These are phyloP conservation scores for Candida odintsovae DNA, from an alignment of 805 yeast species.

Conservation along the genomic window DNA sequence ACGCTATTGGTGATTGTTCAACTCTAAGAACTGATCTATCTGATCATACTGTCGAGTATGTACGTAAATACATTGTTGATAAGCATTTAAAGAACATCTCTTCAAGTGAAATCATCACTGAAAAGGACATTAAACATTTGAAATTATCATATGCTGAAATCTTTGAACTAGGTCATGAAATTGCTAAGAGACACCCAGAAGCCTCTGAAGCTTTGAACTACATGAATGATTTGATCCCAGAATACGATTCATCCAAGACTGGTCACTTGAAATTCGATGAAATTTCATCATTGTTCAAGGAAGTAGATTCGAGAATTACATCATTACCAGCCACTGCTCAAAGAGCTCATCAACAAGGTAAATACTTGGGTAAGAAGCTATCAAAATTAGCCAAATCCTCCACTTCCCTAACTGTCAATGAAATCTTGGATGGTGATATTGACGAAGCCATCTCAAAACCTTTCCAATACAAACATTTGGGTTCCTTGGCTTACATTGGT, in stretches of 20 bases:
- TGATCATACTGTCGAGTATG: constrained; percentile 46
- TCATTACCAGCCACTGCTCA: constrained; percentile 73
- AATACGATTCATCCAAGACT: constrained; percentile 40
- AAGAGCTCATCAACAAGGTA: constrained; percentile 68
- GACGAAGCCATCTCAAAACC: constrained; percentile 53
- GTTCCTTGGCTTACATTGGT: constrained; percentile 64
- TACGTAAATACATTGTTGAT: constrained; percentile 40
- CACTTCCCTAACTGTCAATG: constrained; percentile 37
- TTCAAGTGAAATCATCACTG: constrained; percentile 35
- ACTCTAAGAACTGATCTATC: constrained; percentile 58
- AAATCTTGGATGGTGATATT: constrained; percentile 45
- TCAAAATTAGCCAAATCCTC: constrained; percentile 44
- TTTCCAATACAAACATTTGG: constrained; percentile 57
- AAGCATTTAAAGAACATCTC: constrained; percentile 32
- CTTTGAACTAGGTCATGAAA: constrained; percentile 39
- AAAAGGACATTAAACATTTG: constrained; percentile 45
- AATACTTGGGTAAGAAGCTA: constrained; percentile 55
- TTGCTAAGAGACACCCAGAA: constrained; percentile 49
- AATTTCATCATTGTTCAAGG: constrained; percentile 42
- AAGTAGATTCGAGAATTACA: constrained; percentile 57
- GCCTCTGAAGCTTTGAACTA: constrained; percentile 49
- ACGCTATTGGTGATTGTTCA: constrained; percentile 70
- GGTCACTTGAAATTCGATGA: constrained; percentile 52
- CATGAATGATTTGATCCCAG: constrained; percentile 45
- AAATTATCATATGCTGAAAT: constrained; percentile 44